These are phyloP conservation scores for Pinus tabuliformis DNA, from an alignment of 75 land plant genomes.

Conservation along the genomic window DNA sequence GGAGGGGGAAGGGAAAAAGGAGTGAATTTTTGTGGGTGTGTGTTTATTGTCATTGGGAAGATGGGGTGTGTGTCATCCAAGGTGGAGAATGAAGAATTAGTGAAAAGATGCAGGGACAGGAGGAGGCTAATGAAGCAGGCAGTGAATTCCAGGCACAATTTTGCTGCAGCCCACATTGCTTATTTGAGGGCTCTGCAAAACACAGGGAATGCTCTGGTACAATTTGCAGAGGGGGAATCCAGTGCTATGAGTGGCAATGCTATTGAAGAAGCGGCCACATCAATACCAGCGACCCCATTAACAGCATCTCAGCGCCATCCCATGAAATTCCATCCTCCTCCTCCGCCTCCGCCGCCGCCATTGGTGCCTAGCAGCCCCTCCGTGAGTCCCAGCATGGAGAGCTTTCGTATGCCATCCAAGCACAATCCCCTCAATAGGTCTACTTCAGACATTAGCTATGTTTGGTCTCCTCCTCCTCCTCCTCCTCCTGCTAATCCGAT, in stretches of 20 bases:
- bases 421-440: background rate
- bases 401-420: constrained; percentile 2
- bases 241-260: constrained; percentile 33
- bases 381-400: constrained; percentile 5
- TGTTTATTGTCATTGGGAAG: background rate
- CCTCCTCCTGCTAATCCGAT: constrained; percentile 10
- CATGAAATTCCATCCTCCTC: constrained; percentile 9
- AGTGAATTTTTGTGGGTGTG: background rate
- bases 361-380: constrained; percentile 1
- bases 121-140: constrained; percentile 52
- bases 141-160: constrained; percentile 47
- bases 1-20: background rate
- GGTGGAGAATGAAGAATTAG: constrained; percentile 63
- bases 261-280: background rate
- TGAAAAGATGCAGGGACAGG: constrained; percentile 57
- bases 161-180: constrained; percentile 58
- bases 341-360: constrained; percentile 27
- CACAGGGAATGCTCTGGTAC: constrained; percentile 46
- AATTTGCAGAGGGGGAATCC: constrained; percentile 62
- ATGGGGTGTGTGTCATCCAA: constrained; percentile 75
- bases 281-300: background rate
- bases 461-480: background rate
- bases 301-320: background rate
- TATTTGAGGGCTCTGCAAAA: constrained; percentile 39
- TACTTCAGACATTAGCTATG: constrained; percentile 4